Conservation (phyloP, 192 early-diverging fungal species). For the Globomyces pollinis-pini region DNA sequence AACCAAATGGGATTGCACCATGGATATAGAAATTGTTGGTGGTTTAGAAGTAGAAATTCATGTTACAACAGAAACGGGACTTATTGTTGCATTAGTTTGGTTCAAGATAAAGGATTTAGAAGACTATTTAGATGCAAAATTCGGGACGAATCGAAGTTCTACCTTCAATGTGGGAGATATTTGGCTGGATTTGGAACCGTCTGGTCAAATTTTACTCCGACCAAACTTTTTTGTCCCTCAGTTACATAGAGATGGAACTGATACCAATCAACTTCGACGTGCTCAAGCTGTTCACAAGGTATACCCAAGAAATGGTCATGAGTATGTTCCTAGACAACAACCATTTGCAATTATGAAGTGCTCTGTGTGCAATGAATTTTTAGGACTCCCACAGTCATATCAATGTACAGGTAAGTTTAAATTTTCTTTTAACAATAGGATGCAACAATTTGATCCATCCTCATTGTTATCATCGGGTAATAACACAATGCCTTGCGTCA, state of each 20-base stretch:
- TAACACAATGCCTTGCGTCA: constrained; percentile 76
- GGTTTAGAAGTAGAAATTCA: constrained; percentile 86
- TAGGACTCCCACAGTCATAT: constrained; percentile 67
- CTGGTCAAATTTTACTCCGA: constrained; percentile 78
- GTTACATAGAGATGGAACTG: constrained; percentile 27
- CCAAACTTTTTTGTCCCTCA: constrained; percentile 49
- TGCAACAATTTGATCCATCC: constrained; percentile 86
- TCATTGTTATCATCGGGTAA: constrained; percentile 74
- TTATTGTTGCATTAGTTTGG: constrained; percentile 77
- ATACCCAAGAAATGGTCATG: constrained; percentile 69
- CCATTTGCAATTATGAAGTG: constrained; percentile 92
- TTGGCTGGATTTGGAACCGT: constrained; percentile 92
- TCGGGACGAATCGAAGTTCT: constrained; percentile 12
- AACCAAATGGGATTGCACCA: constrained; percentile 65
- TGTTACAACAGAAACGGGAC: constrained; percentile 58
- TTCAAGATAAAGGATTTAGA: constrained; percentile 83
- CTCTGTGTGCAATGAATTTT: constrained; percentile 85
- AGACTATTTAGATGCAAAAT: constrained; percentile 57
- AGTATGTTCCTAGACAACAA: constrained; percentile 80
- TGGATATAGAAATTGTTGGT: constrained; percentile 81
- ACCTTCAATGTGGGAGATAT: constrained; percentile 55
- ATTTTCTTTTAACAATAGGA: no score
- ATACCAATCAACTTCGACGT: no score
- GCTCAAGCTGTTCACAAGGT: constrained; percentile 62
- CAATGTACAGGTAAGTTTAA: no score